Evolutionary conservation across 1,284 basidiomycete genomes (phyloP).

Genomic region (Jaminaea rosea): DNA sequence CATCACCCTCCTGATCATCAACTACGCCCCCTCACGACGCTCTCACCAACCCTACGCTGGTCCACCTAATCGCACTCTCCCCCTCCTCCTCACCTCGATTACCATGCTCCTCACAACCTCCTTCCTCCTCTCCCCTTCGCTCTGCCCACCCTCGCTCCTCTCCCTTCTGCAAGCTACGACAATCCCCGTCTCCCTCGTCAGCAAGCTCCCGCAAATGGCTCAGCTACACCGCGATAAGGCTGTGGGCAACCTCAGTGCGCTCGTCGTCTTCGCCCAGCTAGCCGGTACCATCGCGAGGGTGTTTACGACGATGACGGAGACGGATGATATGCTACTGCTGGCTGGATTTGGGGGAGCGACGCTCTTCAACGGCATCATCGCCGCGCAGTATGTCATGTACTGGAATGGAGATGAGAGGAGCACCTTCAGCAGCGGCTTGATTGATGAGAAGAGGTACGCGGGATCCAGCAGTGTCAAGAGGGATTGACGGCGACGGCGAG

Average conservation of each 20-base stretch:
- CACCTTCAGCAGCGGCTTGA: not conserved
- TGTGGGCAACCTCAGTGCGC: constrained; percentile 39
- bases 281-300: constrained; percentile 41
- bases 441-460: too few relatives aligned
- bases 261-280: constrained; percentile 45
- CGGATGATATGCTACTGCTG: constrained; percentile 40
- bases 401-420: constrained; percentile 27
- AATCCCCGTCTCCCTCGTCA: constrained; percentile 42
- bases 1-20: constrained; percentile 41
- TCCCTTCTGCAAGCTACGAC: constrained; percentile 35
- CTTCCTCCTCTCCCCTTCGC: constrained; percentile 24
- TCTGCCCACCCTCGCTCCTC: constrained; percentile 24
- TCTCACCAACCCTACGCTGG: constrained; percentile 49
- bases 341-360: constrained; percentile 44
- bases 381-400: constrained; percentile 38
- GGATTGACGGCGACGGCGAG: too few relatives aligned
- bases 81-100: constrained; percentile 65
- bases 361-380: constrained; percentile 42
- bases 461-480: too few relatives aligned
- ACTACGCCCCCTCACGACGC: constrained; percentile 49
- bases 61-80: not conserved
- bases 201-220: constrained; percentile 44
- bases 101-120: constrained; percentile 75
- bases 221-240: constrained; percentile 39
- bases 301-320: constrained; percentile 46